A percentile compares a stretch with the other conserved stretches of the same genome.
Evolutionary conservation across 176 grass and related monocot species (phyloP).

Genomic region (Hyparrhenia diplandra): DNA sequence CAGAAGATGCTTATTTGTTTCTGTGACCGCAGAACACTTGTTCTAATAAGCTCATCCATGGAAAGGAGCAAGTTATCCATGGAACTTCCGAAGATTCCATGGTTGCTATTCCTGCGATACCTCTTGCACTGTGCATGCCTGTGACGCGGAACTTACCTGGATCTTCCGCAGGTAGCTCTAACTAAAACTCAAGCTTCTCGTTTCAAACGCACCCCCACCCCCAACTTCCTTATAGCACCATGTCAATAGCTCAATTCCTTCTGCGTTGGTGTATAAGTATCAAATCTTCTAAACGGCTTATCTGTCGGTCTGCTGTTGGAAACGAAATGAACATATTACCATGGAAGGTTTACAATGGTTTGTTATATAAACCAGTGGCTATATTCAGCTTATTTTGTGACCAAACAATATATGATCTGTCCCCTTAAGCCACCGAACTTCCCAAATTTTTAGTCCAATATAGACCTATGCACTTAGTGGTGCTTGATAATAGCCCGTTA

Average conservation of each 20-base stretch:
- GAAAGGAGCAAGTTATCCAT: constrained; percentile 22
- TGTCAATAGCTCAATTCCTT: neutral
- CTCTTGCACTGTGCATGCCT: constrained; percentile 56
- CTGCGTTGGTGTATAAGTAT: neutral
- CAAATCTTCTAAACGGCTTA: neutral
- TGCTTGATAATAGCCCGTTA: neutral
- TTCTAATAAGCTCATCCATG: constrained; percentile 1
- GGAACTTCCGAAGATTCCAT: constrained; percentile 26
- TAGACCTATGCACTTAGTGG: neutral
- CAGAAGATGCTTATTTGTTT: constrained; percentile 26
- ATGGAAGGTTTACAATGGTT: neutral
- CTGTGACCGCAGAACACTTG: constrained; percentile 30
- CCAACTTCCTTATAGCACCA: neutral
- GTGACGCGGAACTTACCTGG: constrained; percentile 19
- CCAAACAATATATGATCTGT: neutral
- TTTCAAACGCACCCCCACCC: no score
- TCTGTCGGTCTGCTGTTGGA: neutral
- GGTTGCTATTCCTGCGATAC: constrained; percentile 55
- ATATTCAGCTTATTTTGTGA: neutral
- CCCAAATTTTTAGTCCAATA: neutral
- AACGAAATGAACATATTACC: neutral
- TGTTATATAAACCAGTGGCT: neutral
- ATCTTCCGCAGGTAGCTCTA: constrained; percentile 45
- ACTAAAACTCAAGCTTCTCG: neutral
- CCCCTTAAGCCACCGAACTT: neutral